Percentiles rank a stretch among this genome's conserved stretches.
These are phyloP conservation scores for Perkinsus marinus DNA, from an alignment of 169 alveolate species.

Conservation along the genomic window DNA sequence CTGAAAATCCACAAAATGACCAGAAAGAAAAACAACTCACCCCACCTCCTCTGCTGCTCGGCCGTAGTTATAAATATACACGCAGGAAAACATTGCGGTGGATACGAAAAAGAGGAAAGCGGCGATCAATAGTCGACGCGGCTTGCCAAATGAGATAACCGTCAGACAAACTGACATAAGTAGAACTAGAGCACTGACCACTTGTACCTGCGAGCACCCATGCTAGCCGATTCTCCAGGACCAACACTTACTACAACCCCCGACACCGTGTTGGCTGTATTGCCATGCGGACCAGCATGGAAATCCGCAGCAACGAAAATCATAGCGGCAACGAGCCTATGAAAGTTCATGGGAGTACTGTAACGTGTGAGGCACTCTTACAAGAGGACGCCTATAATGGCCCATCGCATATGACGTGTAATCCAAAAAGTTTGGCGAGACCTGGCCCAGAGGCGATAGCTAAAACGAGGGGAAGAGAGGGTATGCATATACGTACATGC, in stretches of 20 bases:
- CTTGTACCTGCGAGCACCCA: not conserved
- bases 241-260: not conserved
- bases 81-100: not conserved
- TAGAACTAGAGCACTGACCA: not conserved
- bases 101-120: not conserved
- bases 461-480: not conserved
- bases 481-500: not conserved
- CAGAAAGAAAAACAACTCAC: no score
- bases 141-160: not conserved
- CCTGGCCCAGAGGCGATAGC: not conserved
- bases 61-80: not conserved
- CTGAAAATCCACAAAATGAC: no score
- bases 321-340: not conserved
- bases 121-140: not conserved
- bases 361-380: not conserved
- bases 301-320: not conserved
- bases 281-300: not conserved
- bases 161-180: not conserved
- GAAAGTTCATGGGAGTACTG: not conserved
- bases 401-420: not conserved
- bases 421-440: not conserved
- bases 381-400: not conserved
- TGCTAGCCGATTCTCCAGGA: not conserved
- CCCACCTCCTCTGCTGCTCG: not conserved
- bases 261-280: not conserved